Percentiles rank a stretch among this genome's conserved stretches.
These are phyloP conservation scores for Thermoascus crustaceus DNA, from an alignment of 2,329 filamentous ascomycete genomes.

Conservation along the genomic window DNA sequence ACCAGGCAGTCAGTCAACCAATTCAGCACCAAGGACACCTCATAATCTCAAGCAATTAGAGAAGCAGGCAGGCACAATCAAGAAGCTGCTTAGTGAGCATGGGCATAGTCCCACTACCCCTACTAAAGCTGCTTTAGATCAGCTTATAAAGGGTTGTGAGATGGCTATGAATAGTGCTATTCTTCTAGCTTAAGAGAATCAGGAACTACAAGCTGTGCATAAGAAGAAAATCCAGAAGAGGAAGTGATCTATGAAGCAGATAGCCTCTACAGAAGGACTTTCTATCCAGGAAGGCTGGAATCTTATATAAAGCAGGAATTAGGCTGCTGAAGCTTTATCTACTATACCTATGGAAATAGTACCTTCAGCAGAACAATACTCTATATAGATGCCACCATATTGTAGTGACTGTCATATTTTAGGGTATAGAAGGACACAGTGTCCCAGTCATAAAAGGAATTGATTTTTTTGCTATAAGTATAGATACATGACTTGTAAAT, in stretches of 20 bases:
- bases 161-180: slow-evolving; percentile 9
- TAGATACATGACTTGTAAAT: no score
- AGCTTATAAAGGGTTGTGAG: slow-evolving; percentile 12
- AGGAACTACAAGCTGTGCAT: slow-evolving; percentile 4
- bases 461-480: no score
- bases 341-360: neutral
- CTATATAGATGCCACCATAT: neutral
- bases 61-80: slow-evolving; percentile 6
- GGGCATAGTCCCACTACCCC: slow-evolving; percentile 2
- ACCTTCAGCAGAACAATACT: neutral
- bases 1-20: neutral
- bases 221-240: slow-evolving; percentile 1
- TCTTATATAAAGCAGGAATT: neutral
- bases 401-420: slow-evolving; percentile 3
- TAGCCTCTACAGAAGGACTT: slow-evolving; percentile 3
- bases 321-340: neutral
- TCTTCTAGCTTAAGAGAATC: slow-evolving; percentile 8
- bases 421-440: neutral
- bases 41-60: slow-evolving; percentile 8
- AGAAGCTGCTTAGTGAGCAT: slow-evolving; percentile 2
- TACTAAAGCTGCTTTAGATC: neutral
- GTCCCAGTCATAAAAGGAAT: no score
- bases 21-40: slow-evolving; percentile 8
- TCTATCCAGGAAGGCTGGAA: slow-evolving; percentile 1
- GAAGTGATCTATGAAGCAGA: neutral